Percentiles rank a stretch among this genome's conserved stretches.
These are phyloP conservation scores for Calonectria pteridis DNA, from an alignment of 2,329 filamentous ascomycete genomes.

Conservation along the genomic window DNA sequence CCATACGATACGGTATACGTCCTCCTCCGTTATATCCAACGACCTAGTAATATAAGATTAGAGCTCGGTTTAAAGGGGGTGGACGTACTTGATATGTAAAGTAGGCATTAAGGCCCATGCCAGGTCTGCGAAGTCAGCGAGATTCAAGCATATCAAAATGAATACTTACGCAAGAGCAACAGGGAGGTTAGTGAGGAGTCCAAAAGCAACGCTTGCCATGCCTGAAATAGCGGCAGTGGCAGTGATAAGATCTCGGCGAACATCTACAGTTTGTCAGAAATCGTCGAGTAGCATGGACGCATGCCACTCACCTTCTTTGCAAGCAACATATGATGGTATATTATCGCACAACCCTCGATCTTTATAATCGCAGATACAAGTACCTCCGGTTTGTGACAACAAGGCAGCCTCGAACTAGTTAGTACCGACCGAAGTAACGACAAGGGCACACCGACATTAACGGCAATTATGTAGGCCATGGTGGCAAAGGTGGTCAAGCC, in stretches of 20 bases:
- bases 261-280: constrained; percentile 49
- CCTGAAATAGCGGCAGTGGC: constrained; percentile 86
- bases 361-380: constrained; percentile 73
- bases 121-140: constrained; percentile 60
- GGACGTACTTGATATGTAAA: constrained; percentile 68
- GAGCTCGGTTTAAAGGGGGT: background rate
- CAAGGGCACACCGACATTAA: constrained; percentile 62
- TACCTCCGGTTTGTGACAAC: constrained; percentile 81
- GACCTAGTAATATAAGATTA: constrained; percentile 62
- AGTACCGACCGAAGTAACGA: background rate
- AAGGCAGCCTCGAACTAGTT: constrained; percentile 71
- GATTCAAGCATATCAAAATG: background rate
- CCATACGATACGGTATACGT: constrained; percentile 68
- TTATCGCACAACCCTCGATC: constrained; percentile 62
- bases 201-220: constrained; percentile 81
- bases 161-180: constrained; percentile 53
- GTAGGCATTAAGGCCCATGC: constrained; percentile 77
- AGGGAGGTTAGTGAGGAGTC: constrained; percentile 84
- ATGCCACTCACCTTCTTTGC: constrained; percentile 58
- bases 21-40: constrained; percentile 71
- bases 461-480: constrained; percentile 88
- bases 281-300: background rate
- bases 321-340: constrained; percentile 57
- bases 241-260: constrained; percentile 84
- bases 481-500: constrained; percentile 84